These are phyloP conservation scores for Ophiocordyceps camponoti-leonardi DNA, from an alignment of 2,329 filamentous ascomycete species.

Conservation along the genomic window DNA sequence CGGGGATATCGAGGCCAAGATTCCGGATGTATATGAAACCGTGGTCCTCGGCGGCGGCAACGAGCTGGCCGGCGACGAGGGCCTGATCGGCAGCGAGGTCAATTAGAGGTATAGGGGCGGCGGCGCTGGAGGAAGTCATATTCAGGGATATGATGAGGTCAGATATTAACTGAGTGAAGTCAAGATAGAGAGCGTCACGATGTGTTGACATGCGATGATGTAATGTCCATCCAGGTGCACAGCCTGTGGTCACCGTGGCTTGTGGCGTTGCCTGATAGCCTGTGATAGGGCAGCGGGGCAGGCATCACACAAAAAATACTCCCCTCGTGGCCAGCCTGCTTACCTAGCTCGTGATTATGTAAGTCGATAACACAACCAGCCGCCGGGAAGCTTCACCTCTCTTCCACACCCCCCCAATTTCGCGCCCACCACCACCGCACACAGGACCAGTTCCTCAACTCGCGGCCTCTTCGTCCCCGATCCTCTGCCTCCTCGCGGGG, in stretches of 20 bases:
- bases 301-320: neutral
- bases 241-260: neutral
- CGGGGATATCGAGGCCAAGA: constrained; percentile 49
- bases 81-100: constrained; percentile 48
- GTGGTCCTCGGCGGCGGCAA: constrained; percentile 64
- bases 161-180: neutral
- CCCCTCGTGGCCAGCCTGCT: neutral
- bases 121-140: constrained; percentile 1
- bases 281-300: neutral
- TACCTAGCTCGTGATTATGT: neutral
- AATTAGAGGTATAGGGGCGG: constrained; percentile 57
- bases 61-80: constrained; percentile 48
- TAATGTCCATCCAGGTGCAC: neutral
- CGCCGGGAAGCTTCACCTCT: neutral
- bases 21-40: constrained; percentile 86
- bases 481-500: too few species aligned
- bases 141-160: neutral
- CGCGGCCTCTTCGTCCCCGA: neutral
- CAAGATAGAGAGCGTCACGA: neutral
- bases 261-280: neutral
- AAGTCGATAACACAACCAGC: neutral
- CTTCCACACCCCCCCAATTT: neutral
- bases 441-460: neutral
- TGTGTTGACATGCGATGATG: neutral
- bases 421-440: neutral